Conservation (phyloP, 2,329 filamentous ascomycete species). For the Alternaria viburni region DNA sequence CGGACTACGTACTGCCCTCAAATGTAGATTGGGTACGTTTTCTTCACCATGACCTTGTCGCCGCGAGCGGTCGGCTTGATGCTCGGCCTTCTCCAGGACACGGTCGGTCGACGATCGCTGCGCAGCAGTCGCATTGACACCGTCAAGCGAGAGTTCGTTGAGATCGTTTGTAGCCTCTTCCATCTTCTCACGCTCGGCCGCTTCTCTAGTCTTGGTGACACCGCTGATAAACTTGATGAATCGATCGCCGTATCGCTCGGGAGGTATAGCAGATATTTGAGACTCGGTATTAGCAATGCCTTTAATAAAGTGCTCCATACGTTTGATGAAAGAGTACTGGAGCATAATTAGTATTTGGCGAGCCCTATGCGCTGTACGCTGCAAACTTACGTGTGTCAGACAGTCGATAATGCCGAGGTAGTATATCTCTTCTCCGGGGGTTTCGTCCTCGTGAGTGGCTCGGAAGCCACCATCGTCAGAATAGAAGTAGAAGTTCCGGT, state of each 20-base stretch:
- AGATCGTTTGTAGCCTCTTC: conserved; percentile 42
- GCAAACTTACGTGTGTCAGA: conserved; percentile 80
- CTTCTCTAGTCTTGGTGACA: conserved; percentile 88
- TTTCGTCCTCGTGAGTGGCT: conserved; percentile 89
- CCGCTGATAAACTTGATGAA: conserved; percentile 92
- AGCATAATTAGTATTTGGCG: conserved; percentile 28
- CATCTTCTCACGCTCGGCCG: conserved; percentile 66
- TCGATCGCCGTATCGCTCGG: conserved; percentile 88
- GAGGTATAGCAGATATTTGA: conserved; percentile 91
- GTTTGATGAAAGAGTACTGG: conserved; percentile 92
- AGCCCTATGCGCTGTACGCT: neutral
- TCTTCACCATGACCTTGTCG: conserved; percentile 56
- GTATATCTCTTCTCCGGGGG: conserved; percentile 88
- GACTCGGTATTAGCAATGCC: conserved; percentile 81
- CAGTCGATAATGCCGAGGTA: conserved; percentile 99
- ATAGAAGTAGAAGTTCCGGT: conserved; percentile 84
- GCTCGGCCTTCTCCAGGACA: conserved; percentile 67
- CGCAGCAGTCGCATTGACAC: conserved; percentile 43
- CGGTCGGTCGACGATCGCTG: conserved; percentile 54
- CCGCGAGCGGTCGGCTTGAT: conserved; percentile 65
- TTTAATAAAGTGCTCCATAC: conserved; percentile 96
- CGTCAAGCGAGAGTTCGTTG: conserved; percentile 47
- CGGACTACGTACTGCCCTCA: conserved; percentile 64
- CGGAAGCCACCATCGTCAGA: conserved; percentile 91
- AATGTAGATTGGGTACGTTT: conserved; percentile 66